Conservation (phyloP, 2,329 filamentous ascomycete genomes). For the Penicillium sp. region DNA sequence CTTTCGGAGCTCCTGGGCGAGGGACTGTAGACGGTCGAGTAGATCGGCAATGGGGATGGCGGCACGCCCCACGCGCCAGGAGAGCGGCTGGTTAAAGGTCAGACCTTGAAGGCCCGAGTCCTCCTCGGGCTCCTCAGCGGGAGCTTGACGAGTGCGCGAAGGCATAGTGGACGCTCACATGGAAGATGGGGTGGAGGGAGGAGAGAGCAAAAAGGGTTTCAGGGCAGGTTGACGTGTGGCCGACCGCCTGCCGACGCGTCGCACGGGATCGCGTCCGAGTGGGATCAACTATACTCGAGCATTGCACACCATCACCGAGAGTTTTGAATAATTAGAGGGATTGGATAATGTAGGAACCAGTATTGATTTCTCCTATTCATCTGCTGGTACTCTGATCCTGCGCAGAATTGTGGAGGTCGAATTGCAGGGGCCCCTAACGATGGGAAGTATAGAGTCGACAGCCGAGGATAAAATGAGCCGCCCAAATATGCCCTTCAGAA, state of each 20-base stretch:
- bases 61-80: conserved; percentile 84
- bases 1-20: conserved; percentile 80
- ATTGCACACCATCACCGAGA: too few relatives aligned
- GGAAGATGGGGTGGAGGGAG: conserved; percentile 17
- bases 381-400: too few relatives aligned
- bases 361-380: too few relatives aligned
- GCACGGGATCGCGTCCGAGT: conserved; percentile 20
- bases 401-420: too few relatives aligned
- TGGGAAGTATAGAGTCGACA: too few relatives aligned
- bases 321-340: too few relatives aligned
- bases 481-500: too few relatives aligned
- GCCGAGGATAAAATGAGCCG: too few relatives aligned
- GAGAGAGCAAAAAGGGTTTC: conserved; percentile 23
- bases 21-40: conserved; percentile 75
- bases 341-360: too few relatives aligned
- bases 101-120: conserved; percentile 55
- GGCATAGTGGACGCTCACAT: conserved; percentile 42
- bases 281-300: too few relatives aligned
- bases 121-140: conserved; percentile 39
- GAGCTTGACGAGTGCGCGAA: conserved; percentile 47
- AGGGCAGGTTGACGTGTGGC: conserved; percentile 23
- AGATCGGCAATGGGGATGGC: conserved; percentile 84
- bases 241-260: conserved; percentile 28
- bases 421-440: too few relatives aligned
- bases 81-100: conserved; percentile 81